These are phyloP conservation scores for Arabidopsis arenosa DNA, from an alignment of 345 rosid species.

Conservation along the genomic window DNA sequence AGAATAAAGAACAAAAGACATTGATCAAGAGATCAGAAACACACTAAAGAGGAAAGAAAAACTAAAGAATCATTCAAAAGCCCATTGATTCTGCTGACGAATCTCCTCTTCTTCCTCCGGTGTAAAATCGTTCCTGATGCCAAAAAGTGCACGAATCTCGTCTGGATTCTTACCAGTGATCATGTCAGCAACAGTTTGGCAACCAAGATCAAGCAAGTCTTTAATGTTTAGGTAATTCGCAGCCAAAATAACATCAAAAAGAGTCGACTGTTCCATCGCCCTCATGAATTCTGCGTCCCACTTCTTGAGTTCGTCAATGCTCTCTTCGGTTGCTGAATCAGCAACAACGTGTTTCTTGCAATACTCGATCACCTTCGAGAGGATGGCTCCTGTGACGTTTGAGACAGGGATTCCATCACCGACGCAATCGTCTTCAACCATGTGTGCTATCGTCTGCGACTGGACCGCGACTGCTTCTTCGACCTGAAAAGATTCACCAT, in stretches of 20 bases:
- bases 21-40: background rate
- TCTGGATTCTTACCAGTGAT: constrained; percentile 55
- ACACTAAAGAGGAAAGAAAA: background rate
- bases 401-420: constrained; percentile 53
- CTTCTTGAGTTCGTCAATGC: constrained; percentile 48
- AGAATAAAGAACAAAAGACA: background rate
- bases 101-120: constrained; percentile 64
- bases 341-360: constrained; percentile 62
- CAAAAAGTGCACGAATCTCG: constrained; percentile 60
- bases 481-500: constrained; percentile 57
- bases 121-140: constrained; percentile 63
- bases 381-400: constrained; percentile 57
- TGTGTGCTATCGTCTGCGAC: constrained; percentile 54
- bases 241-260: constrained; percentile 59
- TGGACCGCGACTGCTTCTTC: constrained; percentile 55
- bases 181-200: constrained; percentile 65
- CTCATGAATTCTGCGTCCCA: constrained; percentile 71
- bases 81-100: constrained; percentile 65
- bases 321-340: constrained; percentile 37
- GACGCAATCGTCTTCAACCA: constrained; percentile 59
- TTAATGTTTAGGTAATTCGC: constrained; percentile 62
- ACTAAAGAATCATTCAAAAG: constrained; percentile 49
- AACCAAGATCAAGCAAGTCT: constrained; percentile 58
- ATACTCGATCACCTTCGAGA: constrained; percentile 67
- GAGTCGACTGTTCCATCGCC: constrained; percentile 52